Evolutionary conservation across 805 yeast genomes (phyloP).

Genomic region (Cephaloascus fragrans): DNA sequence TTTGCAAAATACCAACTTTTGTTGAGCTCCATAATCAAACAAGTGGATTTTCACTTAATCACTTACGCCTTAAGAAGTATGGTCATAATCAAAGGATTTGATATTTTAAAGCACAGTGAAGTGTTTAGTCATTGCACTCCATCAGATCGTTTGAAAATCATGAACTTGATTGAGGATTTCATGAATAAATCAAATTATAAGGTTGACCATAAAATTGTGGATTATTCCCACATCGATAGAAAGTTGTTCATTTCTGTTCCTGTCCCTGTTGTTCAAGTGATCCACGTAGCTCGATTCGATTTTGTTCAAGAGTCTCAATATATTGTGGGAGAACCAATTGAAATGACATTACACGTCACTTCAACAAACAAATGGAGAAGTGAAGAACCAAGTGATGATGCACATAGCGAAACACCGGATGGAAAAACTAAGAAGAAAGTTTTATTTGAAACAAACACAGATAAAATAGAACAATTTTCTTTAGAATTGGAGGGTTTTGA

Average conservation of each 20-base stretch:
- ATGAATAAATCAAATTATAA: not conserved
- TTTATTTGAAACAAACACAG: constrained; percentile 7
- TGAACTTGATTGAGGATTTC: not conserved
- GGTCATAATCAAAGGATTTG: constrained; percentile 5
- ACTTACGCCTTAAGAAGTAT: constrained; percentile 13
- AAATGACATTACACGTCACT: constrained; percentile 28
- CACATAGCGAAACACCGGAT: constrained; percentile 1
- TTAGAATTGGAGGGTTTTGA: constrained; percentile 30
- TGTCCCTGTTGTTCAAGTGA: constrained; percentile 48
- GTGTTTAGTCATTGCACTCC: not conserved
- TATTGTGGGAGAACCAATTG: constrained; percentile 57
- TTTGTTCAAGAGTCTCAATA: constrained; percentile 31
- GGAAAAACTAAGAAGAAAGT: constrained; percentile 15
- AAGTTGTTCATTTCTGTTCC: constrained; percentile 45
- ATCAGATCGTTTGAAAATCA: not conserved
- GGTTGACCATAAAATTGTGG: not conserved
- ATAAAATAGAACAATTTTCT: constrained; percentile 4
- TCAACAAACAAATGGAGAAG: constrained; percentile 37
- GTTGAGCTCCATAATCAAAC: constrained; percentile 6
- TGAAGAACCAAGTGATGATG: not conserved
- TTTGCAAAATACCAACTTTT: constrained; percentile 12
- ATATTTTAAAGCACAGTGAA: not conserved
- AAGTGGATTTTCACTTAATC: constrained; percentile 12
- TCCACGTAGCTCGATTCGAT: constrained; percentile 46
- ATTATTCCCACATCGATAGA: constrained; percentile 2